Percentiles rank a stretch among this genome's conserved stretches.
phyloP scores from a whole-genome alignment of 805 yeast genomes.

The Kuraishia piskuri region DNA sequence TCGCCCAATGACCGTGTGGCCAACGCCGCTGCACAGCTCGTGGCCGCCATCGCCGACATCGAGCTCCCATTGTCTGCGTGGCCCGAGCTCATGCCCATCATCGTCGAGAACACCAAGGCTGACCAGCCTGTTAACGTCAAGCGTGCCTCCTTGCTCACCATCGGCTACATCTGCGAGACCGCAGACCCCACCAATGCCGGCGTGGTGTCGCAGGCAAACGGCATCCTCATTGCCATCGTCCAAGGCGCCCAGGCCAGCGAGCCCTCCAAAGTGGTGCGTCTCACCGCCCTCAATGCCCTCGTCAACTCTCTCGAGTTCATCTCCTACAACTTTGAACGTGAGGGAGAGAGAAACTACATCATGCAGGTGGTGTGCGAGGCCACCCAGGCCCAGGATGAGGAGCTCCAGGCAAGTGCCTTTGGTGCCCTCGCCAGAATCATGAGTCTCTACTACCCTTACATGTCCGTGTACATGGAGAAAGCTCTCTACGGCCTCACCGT shows the following conservation, averaged over 20 bases:
- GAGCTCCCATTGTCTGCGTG: conserved; percentile 85
- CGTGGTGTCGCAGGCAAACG: conserved; percentile 78
- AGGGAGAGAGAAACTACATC: conserved; percentile 91
- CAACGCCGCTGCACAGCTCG: conserved; percentile 83
- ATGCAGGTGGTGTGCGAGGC: conserved; percentile 99
- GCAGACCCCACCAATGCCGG: conserved; percentile 79
- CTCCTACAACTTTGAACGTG: conserved; percentile 79
- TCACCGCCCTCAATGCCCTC: conserved; percentile 87
- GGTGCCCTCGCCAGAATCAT: conserved; percentile 92
- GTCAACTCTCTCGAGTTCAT: conserved; percentile 88
- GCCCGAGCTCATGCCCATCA: conserved; percentile 76
- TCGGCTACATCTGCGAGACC: conserved; percentile 93
- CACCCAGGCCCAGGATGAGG: conserved; percentile 79
- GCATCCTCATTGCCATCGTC: conserved; percentile 88
- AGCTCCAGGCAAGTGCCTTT: conserved; percentile 88
- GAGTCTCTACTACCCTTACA: conserved; percentile 79
- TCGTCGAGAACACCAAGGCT: conserved; percentile 79
- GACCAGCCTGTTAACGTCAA: conserved; percentile 74
- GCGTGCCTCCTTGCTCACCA: conserved; percentile 77
- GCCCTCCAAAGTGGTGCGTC: conserved; percentile 63
- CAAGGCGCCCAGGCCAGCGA: conserved; percentile 91
- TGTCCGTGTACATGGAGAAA: conserved; percentile 96
- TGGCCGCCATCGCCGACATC: conserved; percentile 94
- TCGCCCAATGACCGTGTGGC: conserved; percentile 73
- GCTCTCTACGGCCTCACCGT: conserved; percentile 88